Conservation (phyloP, 164 flowering plant species). For the Platanus orientalis region DNA sequence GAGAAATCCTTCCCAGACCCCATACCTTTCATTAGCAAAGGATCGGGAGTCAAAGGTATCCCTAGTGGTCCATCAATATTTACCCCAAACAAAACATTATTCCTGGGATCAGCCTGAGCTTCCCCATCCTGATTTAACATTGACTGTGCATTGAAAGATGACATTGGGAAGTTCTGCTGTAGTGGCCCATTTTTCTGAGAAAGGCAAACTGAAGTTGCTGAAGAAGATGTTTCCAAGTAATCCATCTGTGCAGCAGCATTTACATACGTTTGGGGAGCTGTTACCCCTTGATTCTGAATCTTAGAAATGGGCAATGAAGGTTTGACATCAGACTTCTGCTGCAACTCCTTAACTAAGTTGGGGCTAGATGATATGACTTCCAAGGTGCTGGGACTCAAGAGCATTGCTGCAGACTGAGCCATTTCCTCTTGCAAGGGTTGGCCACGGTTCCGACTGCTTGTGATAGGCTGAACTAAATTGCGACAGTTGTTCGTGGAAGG, state of each 20-base stretch:
- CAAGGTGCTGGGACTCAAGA: constrained; percentile 44
- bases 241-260: constrained; percentile 56
- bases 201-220: constrained; percentile 76
- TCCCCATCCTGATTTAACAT: constrained; percentile 56
- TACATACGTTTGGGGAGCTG: constrained; percentile 42
- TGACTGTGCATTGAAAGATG: constrained; percentile 50
- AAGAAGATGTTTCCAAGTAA: constrained; percentile 84
- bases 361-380: constrained; percentile 43
- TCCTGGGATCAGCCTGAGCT: constrained; percentile 54
- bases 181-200: constrained; percentile 65
- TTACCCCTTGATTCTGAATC: constrained; percentile 44
- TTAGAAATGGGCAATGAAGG: constrained; percentile 56
- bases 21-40: constrained; percentile 45
- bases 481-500: constrained; percentile 71
- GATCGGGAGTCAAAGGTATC: constrained; percentile 52
- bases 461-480: constrained; percentile 34
- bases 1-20: constrained; percentile 56
- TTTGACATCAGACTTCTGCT: constrained; percentile 48
- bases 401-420: constrained; percentile 46
- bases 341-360: constrained; percentile 49
- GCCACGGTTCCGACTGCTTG: constrained; percentile 32
- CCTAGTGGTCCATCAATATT: constrained; percentile 49
- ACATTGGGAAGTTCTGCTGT: constrained; percentile 47
- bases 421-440: constrained; percentile 46
- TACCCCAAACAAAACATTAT: constrained; percentile 47